Conservation (phyloP, 306 rosid genomes). For the Hippophae tibetana region DNA sequence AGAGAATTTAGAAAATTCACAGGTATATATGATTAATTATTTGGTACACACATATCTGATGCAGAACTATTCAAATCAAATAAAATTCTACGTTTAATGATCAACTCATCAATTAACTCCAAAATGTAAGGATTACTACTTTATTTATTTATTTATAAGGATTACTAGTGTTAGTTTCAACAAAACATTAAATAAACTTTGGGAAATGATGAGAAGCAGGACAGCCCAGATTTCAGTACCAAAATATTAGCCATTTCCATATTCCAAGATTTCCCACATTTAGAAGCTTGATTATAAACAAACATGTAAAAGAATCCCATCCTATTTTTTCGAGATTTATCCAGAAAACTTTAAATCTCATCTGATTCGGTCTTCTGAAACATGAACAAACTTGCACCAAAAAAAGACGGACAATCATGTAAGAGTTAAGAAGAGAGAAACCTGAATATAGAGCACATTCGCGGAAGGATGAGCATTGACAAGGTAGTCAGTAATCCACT, state of each 20-base stretch:
- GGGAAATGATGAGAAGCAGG: neutral
- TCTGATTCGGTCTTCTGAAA: neutral
- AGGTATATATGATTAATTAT: neutral
- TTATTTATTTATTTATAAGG: too few relatives aligned
- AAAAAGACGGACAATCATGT: slow-evolving; percentile 3
- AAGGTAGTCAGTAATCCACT: slow-evolving; percentile 97
- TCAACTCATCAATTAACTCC: too few relatives aligned
- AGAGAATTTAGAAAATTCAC: slow-evolving; percentile 8
- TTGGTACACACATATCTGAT: neutral
- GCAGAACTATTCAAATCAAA: neutral
- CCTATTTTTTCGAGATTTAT: too few relatives aligned
- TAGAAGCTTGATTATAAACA: neutral
- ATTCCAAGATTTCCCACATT: neutral
- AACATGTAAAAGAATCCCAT: too few relatives aligned
- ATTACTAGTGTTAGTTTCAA: neutral
- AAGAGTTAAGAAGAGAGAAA: slow-evolving; percentile 14
- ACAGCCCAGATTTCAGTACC: neutral
- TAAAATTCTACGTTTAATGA: neutral
- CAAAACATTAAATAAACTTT: too few relatives aligned
- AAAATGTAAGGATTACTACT: neutral
- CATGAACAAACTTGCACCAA: slow-evolving; percentile 3
- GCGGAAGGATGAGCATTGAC: slow-evolving; percentile 61
- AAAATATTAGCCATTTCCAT: neutral
- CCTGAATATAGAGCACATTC: slow-evolving; percentile 91
- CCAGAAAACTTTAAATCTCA: too few relatives aligned